A percentile compares a stretch with the other conserved stretches of the same genome.
Evolutionary conservation across 768 basidiomycete genomes (phyloP).

Genomic region (Boletus reticulatus): DNA sequence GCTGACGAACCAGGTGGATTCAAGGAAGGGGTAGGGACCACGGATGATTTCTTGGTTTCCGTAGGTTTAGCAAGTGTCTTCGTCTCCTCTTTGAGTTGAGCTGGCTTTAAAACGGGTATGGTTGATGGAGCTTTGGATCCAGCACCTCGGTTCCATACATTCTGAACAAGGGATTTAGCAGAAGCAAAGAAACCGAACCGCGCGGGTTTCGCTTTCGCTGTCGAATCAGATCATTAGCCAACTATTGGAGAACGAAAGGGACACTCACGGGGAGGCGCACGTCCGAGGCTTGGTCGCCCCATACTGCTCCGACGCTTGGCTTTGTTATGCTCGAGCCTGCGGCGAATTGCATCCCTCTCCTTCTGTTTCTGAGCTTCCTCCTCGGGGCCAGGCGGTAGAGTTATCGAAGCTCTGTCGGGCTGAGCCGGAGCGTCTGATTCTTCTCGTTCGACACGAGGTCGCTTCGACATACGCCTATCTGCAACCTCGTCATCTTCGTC

Average conservation of each 20-base stretch:
- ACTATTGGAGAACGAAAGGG: not conserved
- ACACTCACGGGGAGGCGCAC: conserved; percentile 41
- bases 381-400: conserved; percentile 19
- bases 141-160: conserved; percentile 66
- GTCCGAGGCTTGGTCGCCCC: conserved; percentile 42
- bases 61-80: conserved; percentile 11
- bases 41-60: conserved; percentile 20
- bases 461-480: conserved; percentile 43
- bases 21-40: conserved; percentile 17
- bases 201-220: conserved; percentile 41
- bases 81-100: conserved; percentile 9
- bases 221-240: conserved; percentile 21
- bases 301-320: conserved; percentile 70
- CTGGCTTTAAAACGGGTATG: conserved; percentile 29
- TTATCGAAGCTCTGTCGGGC: conserved; percentile 36
- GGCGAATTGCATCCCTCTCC: conserved; percentile 57
- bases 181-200: conserved; percentile 69
- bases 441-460: conserved; percentile 38
- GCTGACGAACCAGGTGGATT: conserved; percentile 9
- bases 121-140: conserved; percentile 28
- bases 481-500: conserved; percentile 41
- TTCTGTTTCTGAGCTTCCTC: conserved; percentile 37
- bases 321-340: conserved; percentile 63
- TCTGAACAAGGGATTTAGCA: conserved; percentile 69
- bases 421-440: conserved; percentile 23